Evolutionary conservation across 1,139 yeast genomes (phyloP).

Genomic region (Geotrichum candidum): DNA sequence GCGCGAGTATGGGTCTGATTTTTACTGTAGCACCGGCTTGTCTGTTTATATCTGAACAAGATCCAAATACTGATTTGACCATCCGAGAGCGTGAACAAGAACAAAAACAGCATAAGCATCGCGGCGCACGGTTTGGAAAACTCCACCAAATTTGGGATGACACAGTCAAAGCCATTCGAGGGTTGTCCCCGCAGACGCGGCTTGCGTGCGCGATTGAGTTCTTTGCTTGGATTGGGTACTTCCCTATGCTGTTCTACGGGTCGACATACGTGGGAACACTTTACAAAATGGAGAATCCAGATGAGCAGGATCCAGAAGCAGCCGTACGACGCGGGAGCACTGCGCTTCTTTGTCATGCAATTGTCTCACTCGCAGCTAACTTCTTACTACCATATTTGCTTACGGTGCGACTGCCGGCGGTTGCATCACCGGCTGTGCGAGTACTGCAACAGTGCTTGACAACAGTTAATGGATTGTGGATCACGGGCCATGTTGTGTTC

Average conservation of each 20-base stretch:
- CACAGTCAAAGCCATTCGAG: slow-evolving; percentile 39
- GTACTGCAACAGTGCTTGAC: neutral
- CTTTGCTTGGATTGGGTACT: slow-evolving; percentile 50
- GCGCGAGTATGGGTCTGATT: slow-evolving; percentile 38
- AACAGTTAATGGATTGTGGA: slow-evolving; percentile 41
- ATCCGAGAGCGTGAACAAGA: slow-evolving; percentile 26
- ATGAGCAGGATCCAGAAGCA: slow-evolving; percentile 27
- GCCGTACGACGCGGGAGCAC: slow-evolving; percentile 43
- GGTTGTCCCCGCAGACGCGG: slow-evolving; percentile 41
- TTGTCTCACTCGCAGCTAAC: slow-evolving; percentile 39
- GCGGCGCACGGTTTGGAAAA: neutral
- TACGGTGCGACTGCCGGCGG: neutral
- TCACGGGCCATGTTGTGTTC: slow-evolving; percentile 39
- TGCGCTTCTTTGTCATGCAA: slow-evolving; percentile 41
- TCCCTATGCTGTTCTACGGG: slow-evolving; percentile 46
- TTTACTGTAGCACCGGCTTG: slow-evolving; percentile 36
- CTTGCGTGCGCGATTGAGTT: slow-evolving; percentile 43
- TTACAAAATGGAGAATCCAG: slow-evolving; percentile 35
- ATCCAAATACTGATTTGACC: slow-evolving; percentile 41
- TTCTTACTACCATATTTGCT: slow-evolving; percentile 37
- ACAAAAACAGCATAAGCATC: neutral
- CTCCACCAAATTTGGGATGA: slow-evolving; percentile 21
- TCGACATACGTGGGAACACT: slow-evolving; percentile 47
- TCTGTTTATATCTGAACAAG: slow-evolving; percentile 39
- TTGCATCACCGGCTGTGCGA: neutral